A percentile compares a stretch with the other conserved stretches of the same genome.
Evolutionary conservation across 1,284 basidiomycete species (phyloP).

Genomic region (Malassezia furfur): DNA sequence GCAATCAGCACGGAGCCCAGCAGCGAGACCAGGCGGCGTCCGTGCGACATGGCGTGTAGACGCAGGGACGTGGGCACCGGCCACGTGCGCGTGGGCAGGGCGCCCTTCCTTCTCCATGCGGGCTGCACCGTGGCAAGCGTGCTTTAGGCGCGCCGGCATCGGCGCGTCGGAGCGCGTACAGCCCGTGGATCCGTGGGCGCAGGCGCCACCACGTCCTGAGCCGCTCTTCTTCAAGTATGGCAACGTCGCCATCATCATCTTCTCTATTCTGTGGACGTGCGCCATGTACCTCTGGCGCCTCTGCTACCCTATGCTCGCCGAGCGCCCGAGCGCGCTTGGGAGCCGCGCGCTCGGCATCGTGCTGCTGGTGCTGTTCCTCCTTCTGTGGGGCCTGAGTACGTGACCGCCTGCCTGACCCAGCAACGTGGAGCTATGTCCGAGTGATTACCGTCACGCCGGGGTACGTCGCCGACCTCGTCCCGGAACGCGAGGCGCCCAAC

Average conservation of each 20-base stretch:
- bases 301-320: conserved; percentile 14
- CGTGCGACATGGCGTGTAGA: conserved; percentile 1
- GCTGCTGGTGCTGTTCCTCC: conserved; percentile 28
- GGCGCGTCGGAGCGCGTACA: background rate
- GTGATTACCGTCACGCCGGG: conserved; percentile 35
- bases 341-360: conserved; percentile 24
- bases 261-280: conserved; percentile 9
- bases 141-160: background rate
- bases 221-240: conserved; percentile 3
- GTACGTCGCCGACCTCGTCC: conserved; percentile 26
- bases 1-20: conserved; percentile 38
- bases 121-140: background rate
- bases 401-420: background rate
- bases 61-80: no score
- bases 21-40: conserved; percentile 29
- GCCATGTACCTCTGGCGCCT: conserved; percentile 18
- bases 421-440: conserved; percentile 34
- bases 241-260: background rate
- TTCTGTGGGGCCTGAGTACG: conserved; percentile 31
- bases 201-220: background rate
- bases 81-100: background rate
- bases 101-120: no score
- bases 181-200: background rate
- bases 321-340: conserved; percentile 15
- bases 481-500: background rate